Conservation (phyloP, 108 stramenopile species). For the Skeletonema costatum region DNA sequence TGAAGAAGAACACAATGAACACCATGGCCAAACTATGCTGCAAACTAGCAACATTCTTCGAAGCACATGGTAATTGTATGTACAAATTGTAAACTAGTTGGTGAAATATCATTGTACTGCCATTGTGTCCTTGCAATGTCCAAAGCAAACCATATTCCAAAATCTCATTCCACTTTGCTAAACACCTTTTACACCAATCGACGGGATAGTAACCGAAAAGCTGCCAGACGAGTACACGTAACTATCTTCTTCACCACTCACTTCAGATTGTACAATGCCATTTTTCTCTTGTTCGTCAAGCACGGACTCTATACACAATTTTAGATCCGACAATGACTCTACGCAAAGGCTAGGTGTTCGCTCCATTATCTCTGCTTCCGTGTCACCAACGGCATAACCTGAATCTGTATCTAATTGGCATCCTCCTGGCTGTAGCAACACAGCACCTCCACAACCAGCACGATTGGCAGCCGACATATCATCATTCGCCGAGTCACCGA, state of each 20-base stretch:
- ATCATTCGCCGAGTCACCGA: conserved; percentile 44
- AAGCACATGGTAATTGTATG: background rate
- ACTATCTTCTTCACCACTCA: background rate
- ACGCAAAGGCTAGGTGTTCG: conserved; percentile 18
- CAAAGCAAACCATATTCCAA: background rate
- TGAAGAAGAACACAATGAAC: background rate
- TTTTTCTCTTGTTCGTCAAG: background rate
- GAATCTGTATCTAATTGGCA: conserved; percentile 19
- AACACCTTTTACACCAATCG: conserved; percentile 5
- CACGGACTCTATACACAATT: conserved; percentile 10
- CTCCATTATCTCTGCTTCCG: conserved; percentile 27
- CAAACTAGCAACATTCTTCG: background rate
- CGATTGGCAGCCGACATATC: conserved; percentile 46
- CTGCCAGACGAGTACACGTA: background rate
- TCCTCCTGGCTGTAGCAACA: conserved; percentile 28
- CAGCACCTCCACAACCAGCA: conserved; percentile 46
- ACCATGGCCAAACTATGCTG: background rate
- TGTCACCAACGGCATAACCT: conserved; percentile 17
- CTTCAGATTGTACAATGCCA: background rate
- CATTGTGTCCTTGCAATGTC: background rate
- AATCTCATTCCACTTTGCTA: background rate
- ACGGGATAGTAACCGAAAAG: background rate
- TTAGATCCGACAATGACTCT: conserved; percentile 29
- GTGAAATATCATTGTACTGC: background rate
- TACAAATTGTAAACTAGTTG: background rate